Evolutionary conservation across 306 rosid genomes (phyloP).

Genomic region (Parietaria judaica): DNA sequence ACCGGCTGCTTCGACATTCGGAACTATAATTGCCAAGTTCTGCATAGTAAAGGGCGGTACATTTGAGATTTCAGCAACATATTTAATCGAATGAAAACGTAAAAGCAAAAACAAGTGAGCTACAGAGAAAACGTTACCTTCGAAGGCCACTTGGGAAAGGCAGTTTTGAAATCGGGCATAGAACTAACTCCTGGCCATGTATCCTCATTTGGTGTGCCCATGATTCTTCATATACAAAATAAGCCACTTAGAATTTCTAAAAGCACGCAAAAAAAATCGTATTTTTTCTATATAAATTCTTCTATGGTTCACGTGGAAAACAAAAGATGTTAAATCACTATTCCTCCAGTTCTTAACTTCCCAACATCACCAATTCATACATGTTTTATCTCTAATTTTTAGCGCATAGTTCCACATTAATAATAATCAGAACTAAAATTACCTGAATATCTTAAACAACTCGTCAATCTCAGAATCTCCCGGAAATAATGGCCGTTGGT

Average conservation of each 20-base stretch:
- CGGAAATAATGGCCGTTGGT: constrained; percentile 83
- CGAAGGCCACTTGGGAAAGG: constrained; percentile 87
- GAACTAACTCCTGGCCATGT: constrained; percentile 97
- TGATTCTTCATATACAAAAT: constrained; percentile 49
- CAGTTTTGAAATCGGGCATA: constrained; percentile 88
- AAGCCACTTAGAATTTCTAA: constrained; percentile 9
- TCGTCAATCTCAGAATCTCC: constrained; percentile 99
- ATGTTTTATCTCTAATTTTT: neutral
- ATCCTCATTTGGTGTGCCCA: constrained; percentile 94
- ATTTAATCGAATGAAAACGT: neutral
- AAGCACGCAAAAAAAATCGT: neutral
- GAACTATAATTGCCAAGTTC: constrained; percentile 76
- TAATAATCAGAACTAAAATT: constrained; percentile 7
- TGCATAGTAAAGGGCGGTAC: constrained; percentile 25
- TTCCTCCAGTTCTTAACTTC: neutral
- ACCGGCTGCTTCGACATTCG: constrained; percentile 78
- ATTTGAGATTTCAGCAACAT: constrained; percentile 9
- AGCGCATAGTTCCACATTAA: neutral
- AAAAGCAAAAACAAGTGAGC: neutral
- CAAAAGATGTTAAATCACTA: neutral
- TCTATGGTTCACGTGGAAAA: neutral
- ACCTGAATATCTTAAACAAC: constrained; percentile 93
- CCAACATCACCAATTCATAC: neutral
- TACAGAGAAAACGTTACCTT: constrained; percentile 42
- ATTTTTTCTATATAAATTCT: neutral